Conservation (phyloP, 1,284 basidiomycete species). For the Sporisorium iseilematis-ciliati region DNA sequence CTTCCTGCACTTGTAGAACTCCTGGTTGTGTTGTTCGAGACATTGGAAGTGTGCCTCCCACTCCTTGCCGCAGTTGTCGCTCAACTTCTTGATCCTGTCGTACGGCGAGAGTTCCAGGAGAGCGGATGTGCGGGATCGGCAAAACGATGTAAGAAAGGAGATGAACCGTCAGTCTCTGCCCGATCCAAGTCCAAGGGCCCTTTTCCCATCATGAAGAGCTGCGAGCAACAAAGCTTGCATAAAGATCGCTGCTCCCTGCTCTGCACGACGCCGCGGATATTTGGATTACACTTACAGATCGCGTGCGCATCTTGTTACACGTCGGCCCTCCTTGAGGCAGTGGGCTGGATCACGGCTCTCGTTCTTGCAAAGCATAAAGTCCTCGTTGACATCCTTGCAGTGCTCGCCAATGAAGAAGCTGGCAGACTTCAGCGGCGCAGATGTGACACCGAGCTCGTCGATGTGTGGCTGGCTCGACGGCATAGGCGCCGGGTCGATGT, state of each 20-base stretch:
- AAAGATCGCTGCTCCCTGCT: neutral
- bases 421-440: constrained; percentile 94
- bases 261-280: too few species aligned
- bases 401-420: constrained; percentile 96
- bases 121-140: too few species aligned
- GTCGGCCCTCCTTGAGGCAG: constrained; percentile 94
- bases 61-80: constrained; percentile 88
- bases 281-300: constrained; percentile 80
- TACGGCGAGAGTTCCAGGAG: neutral
- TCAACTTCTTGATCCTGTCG: constrained; percentile 88
- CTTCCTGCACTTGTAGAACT: constrained; percentile 90
- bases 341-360: constrained; percentile 90
- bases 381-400: constrained; percentile 98
- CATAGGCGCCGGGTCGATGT: constrained; percentile 65
- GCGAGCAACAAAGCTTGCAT: too few species aligned
- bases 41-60: constrained; percentile 96
- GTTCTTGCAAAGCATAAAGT: constrained; percentile 99
- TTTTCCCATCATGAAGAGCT: neutral
- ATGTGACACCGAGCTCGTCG: constrained; percentile 88
- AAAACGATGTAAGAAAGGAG: neutral
- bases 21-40: constrained; percentile 96
- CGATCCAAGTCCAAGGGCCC: neutral
- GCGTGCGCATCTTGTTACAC: constrained; percentile 93
- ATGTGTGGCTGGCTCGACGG: constrained; percentile 77
- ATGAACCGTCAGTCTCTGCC: neutral